phyloP scores from a whole-genome alignment of 2,329 filamentous ascomycete genomes.

The Aspergillus vadensis region DNA sequence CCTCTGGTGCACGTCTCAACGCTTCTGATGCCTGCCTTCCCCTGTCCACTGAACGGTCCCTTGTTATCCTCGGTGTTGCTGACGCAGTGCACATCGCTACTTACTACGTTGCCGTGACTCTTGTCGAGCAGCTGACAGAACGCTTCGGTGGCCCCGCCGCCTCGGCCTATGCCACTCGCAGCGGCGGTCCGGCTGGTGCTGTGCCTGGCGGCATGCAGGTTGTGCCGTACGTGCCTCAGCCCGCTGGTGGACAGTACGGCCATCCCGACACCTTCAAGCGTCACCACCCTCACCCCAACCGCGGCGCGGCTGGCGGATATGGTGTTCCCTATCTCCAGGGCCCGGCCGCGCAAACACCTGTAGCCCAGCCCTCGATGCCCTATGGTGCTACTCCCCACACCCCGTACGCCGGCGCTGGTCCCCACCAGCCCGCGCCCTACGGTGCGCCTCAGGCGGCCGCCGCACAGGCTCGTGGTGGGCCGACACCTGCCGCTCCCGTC shows the following conservation, averaged over 20 bases:
- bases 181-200: conserved; percentile 86
- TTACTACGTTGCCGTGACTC: conserved; percentile 97
- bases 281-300: conserved; percentile 71
- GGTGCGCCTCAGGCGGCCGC: conserved; percentile 62
- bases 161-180: conserved; percentile 95
- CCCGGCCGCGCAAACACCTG: conserved; percentile 56
- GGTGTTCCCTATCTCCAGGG: conserved; percentile 70
- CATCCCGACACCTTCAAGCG: conserved; percentile 82
- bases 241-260: conserved; percentile 88
- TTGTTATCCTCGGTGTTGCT: conserved; percentile 95
- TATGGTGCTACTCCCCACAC: conserved; percentile 75
- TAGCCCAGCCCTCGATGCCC: conserved; percentile 69
- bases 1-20: conserved; percentile 92
- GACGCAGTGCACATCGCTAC: conserved; percentile 98
- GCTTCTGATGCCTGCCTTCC: conserved; percentile 94
- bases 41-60: conserved; percentile 92
- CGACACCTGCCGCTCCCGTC: conserved; percentile 67
- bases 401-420: conserved; percentile 76
- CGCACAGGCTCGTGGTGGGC: conserved; percentile 67
- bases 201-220: conserved; percentile 98
- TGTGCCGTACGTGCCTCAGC: conserved; percentile 94
- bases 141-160: conserved; percentile 93
- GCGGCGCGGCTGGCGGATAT: conserved; percentile 74
- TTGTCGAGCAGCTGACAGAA: conserved; percentile 95
- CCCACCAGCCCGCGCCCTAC: conserved; percentile 73